A percentile compares a stretch with the other conserved stretches of the same genome.
Evolutionary conservation across 179 eudicot genomes (phyloP).

Genomic region (Vitellaria paradoxa): DNA sequence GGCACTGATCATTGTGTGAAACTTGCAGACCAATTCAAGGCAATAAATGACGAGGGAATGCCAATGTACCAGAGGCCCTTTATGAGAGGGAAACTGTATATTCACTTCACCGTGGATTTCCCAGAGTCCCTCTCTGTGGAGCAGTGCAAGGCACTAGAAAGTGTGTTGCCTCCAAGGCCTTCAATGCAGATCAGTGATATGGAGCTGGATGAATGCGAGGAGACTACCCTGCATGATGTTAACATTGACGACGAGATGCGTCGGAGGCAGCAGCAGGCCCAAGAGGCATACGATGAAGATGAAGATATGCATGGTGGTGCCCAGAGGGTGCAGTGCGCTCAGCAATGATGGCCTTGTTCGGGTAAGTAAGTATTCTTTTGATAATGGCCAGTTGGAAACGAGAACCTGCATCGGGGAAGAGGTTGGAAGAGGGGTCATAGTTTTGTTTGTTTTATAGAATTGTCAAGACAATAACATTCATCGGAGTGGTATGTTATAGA

Average conservation of each 20-base stretch:
- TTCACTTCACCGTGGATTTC: conserved; percentile 36
- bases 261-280: neutral
- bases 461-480: too few relatives aligned
- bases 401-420: too few relatives aligned
- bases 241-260: neutral
- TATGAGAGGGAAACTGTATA: conserved; percentile 36
- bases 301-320: neutral
- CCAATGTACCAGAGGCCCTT: conserved; percentile 33
- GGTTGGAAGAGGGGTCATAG: too few relatives aligned
- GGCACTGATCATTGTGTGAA: neutral
- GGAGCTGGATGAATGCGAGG: neutral
- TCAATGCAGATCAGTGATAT: neutral
- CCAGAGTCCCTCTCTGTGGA: conserved; percentile 32
- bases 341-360: neutral
- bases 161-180: conserved; percentile 25
- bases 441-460: too few relatives aligned
- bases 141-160: conserved; percentile 22
- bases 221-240: neutral
- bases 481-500: too few relatives aligned
- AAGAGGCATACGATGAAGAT: too few relatives aligned
- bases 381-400: too few relatives aligned
- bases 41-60: conserved; percentile 50
- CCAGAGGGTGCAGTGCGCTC: neutral
- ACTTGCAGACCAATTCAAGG: conserved; percentile 37
- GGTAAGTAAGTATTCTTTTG: too few relatives aligned